Percentiles rank a stretch among this genome's conserved stretches.
These are phyloP conservation scores for Leucocoprinus leucothites DNA, from an alignment of 768 basidiomycete genomes.

Conservation along the genomic window DNA sequence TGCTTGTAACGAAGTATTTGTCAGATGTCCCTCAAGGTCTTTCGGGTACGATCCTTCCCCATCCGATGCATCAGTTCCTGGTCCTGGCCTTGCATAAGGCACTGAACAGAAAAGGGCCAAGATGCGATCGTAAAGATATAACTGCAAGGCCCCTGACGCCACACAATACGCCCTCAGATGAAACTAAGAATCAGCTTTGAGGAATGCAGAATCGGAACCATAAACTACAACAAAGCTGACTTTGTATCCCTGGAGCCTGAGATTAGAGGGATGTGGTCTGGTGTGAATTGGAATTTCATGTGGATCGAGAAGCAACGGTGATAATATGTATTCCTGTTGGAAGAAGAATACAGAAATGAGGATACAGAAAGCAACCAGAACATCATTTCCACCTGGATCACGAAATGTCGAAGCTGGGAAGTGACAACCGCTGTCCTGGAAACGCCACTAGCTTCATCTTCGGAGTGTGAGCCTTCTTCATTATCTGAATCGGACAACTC, in stretches of 20 bases:
- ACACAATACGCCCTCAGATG: constrained; percentile 90
- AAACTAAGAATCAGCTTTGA: constrained; percentile 51
- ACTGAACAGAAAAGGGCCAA: constrained; percentile 85
- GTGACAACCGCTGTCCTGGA: constrained; percentile 58
- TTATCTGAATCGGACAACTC: constrained; percentile 56
- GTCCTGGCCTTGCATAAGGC: constrained; percentile 51
- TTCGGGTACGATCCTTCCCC: constrained; percentile 25
- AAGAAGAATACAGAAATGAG: constrained; percentile 2
- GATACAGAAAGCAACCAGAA: neutral
- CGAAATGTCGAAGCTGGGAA: constrained; percentile 92
- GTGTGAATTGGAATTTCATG: constrained; percentile 35
- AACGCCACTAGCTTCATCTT: constrained; percentile 32
- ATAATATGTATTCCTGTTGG: constrained; percentile 76
- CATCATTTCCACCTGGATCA: constrained; percentile 71
- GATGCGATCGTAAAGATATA: constrained; percentile 80
- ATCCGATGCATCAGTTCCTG: constrained; percentile 28
- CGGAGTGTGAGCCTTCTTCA: constrained; percentile 30
- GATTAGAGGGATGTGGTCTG: constrained; percentile 16
- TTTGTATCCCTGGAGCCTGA: constrained; percentile 49
- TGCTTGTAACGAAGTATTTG: constrained; percentile 87
- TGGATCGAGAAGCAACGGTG: constrained; percentile 79
- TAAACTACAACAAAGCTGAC: constrained; percentile 28
- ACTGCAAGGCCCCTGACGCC: constrained; percentile 67
- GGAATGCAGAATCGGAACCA: neutral
- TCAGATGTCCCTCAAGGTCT: constrained; percentile 76